Evolutionary conservation across 2,329 filamentous ascomycete genomes (phyloP).

Genomic region (Colletotrichum tabaci): DNA sequence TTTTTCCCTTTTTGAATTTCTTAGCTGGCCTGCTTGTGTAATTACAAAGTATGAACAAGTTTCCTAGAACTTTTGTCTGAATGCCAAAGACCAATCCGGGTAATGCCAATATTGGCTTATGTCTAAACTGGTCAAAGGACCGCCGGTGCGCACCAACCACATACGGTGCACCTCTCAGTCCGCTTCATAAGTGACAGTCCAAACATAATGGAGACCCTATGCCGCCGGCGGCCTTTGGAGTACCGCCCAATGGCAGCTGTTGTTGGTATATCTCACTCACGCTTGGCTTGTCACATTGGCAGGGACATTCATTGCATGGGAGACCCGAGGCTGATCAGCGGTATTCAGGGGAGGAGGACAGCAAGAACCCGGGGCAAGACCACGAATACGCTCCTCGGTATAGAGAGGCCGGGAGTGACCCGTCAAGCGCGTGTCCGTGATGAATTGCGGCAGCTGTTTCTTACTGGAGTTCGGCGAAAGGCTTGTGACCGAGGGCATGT

Average conservation of each 20-base stretch:
- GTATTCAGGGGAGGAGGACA: constrained; percentile 5
- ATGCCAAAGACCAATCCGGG: neutral
- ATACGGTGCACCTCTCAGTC: constrained; percentile 17
- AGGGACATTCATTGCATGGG: constrained; percentile 33
- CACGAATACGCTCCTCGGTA: constrained; percentile 32
- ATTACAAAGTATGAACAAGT: too few species aligned
- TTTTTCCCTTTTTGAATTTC: constrained; percentile 29
- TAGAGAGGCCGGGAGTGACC: constrained; percentile 1
- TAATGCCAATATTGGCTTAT: constrained; percentile 5
- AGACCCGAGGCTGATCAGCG: constrained; percentile 27
- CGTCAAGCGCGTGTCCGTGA: constrained; percentile 20
- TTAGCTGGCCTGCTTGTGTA: neutral
- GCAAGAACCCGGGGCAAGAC: constrained; percentile 25
- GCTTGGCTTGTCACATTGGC: constrained; percentile 17
- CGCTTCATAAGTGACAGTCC: neutral
- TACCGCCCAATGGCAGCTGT: constrained; percentile 14
- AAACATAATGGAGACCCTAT: neutral
- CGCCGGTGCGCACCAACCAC: constrained; percentile 11
- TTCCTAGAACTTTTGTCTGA: neutral
- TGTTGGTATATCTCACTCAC: constrained; percentile 2
- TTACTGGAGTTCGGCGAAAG: neutral
- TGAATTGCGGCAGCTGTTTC: neutral
- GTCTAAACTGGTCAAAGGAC: constrained; percentile 16
- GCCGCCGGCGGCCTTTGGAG: neutral
- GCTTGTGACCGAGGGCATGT: constrained; percentile 26